These are phyloP conservation scores for Fraxinus angustifolia DNA, from an alignment of 305 asterid genomes.

Conservation along the genomic window DNA sequence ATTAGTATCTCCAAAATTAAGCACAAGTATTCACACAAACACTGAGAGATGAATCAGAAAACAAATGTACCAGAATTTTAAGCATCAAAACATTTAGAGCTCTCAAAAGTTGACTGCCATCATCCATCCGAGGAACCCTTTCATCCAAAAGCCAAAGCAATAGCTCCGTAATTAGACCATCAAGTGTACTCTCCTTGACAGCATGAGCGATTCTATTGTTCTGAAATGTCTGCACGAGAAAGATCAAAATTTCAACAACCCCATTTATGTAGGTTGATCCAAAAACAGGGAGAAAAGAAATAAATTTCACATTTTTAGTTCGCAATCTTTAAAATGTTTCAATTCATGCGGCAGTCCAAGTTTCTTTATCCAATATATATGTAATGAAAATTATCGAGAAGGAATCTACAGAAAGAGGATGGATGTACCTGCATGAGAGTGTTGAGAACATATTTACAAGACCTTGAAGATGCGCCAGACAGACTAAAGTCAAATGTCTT, in stretches of 20 bases:
- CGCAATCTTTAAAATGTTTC: background rate
- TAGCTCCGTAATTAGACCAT: constrained; percentile 85
- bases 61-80: constrained; percentile 68
- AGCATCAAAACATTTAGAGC: constrained; percentile 98
- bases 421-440: constrained; percentile 89
- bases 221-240: constrained; percentile 78
- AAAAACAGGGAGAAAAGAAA: background rate
- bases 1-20: constrained; percentile 13
- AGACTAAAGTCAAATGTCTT: constrained; percentile 95
- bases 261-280: background rate
- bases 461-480: constrained; percentile 92
- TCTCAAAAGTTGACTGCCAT: constrained; percentile 97
- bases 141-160: constrained; percentile 99
- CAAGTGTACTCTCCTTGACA: constrained; percentile 80
- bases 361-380: constrained; percentile 7
- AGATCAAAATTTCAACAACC: constrained; percentile 7
- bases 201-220: constrained; percentile 87
- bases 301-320: background rate
- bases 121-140: constrained; percentile 98
- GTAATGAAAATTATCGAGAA: background rate
- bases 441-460: constrained; percentile 98
- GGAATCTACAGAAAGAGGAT: background rate
- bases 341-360: background rate
- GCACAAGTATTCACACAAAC: background rate
- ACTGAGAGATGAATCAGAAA: background rate